Percentiles rank a stretch among this genome's conserved stretches.
These are phyloP conservation scores for Paspalum notatum DNA, from an alignment of 176 grass and related monocot species.

Conservation along the genomic window DNA sequence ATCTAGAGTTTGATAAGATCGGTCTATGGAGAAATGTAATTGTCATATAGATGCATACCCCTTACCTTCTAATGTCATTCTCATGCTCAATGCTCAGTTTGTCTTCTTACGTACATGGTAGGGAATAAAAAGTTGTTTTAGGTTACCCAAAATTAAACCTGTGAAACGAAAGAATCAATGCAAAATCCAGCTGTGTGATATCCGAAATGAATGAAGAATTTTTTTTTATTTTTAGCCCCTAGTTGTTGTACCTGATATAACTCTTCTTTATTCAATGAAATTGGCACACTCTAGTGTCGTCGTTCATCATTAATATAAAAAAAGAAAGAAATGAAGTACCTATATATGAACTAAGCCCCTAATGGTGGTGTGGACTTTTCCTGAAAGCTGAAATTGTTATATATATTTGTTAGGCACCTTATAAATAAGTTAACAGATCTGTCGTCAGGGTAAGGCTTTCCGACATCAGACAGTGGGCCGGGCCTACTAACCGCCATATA, in stretches of 20 bases:
- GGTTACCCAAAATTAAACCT: neutral
- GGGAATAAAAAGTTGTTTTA: neutral
- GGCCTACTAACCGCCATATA: neutral
- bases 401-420: too few species aligned
- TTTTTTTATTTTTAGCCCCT: too few species aligned
- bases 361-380: too few species aligned
- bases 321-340: too few species aligned
- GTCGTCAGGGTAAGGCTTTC: neutral
- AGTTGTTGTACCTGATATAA: too few species aligned
- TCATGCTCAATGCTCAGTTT: constrained; percentile 16
- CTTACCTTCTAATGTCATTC: constrained; percentile 38
- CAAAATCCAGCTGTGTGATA: neutral
- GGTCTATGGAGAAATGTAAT: constrained; percentile 15
- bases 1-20: constrained; percentile 25
- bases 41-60: constrained; percentile 22
- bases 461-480: neutral
- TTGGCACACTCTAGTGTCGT: too few species aligned
- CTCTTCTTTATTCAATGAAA: too few species aligned
- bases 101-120: constrained; percentile 5
- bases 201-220: neutral
- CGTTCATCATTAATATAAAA: neutral
- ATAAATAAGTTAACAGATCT: too few species aligned
- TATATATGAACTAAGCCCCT: too few species aligned
- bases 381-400: too few species aligned
- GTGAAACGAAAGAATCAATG: neutral